These are phyloP conservation scores for Penicillium sp. DNA, from an alignment of 2,329 filamentous ascomycete genomes.

Conservation along the genomic window DNA sequence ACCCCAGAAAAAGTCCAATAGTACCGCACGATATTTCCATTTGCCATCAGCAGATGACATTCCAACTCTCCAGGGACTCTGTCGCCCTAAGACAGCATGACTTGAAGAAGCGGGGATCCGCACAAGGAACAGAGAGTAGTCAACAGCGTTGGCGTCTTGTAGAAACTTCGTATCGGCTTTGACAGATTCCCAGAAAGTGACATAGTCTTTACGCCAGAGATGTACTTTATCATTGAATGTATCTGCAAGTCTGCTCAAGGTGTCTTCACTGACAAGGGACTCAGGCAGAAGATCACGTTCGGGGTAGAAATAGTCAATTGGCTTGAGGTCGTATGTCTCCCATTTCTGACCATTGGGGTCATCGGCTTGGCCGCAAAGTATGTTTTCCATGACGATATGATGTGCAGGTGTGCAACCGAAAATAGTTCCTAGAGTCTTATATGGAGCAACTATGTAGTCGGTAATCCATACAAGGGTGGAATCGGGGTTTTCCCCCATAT, in stretches of 20 bases:
- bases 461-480: slow-evolving; percentile 71
- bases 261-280: slow-evolving; percentile 61
- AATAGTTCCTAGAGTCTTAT: slow-evolving; percentile 59
- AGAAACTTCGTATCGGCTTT: slow-evolving; percentile 65
- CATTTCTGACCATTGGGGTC: slow-evolving; percentile 51
- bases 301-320: slow-evolving; percentile 72
- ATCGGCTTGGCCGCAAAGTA: slow-evolving; percentile 61
- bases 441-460: slow-evolving; percentile 63
- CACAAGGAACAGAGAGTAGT: slow-evolving; percentile 74
- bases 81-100: slow-evolving; percentile 32
- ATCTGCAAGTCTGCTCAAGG: slow-evolving; percentile 66
- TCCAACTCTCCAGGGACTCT: slow-evolving; percentile 60
- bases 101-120: slow-evolving; percentile 50
- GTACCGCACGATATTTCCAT: slow-evolving; percentile 65
- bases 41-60: slow-evolving; percentile 61
- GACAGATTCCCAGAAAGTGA: slow-evolving; percentile 57
- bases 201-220: slow-evolving; percentile 56
- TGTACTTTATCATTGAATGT: slow-evolving; percentile 66
- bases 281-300: slow-evolving; percentile 70
- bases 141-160: slow-evolving; percentile 64
- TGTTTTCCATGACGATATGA: slow-evolving; percentile 77
- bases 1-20: slow-evolving; percentile 78
- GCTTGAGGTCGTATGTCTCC: slow-evolving; percentile 75
- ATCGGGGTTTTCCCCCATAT: slow-evolving; percentile 61
- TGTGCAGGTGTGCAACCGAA: slow-evolving; percentile 65